A percentile compares a stretch with the other conserved stretches of the same genome.
Evolutionary conservation across 2,329 filamentous ascomycete species (phyloP).

Genomic region (Trichoderma koningiopsis): DNA sequence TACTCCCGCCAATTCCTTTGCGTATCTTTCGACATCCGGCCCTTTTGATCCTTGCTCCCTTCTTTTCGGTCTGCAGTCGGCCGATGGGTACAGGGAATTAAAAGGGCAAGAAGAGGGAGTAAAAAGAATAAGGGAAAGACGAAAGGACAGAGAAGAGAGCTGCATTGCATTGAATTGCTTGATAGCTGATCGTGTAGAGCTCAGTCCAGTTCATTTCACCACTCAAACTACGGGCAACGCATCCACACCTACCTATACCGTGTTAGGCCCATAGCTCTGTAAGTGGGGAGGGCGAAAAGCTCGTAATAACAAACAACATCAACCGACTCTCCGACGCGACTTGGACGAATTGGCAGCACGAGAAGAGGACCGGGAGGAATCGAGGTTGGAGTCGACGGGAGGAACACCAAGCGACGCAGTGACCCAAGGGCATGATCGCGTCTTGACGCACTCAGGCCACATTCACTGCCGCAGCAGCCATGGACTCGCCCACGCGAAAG

Average conservation of each 20-base stretch:
- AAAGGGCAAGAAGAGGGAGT: background rate
- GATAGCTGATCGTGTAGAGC: background rate
- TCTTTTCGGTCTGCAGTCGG: background rate
- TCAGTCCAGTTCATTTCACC: background rate
- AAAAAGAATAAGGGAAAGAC: background rate
- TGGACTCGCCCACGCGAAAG: constrained; percentile 46
- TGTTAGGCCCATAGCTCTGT: background rate
- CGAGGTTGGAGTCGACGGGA: background rate
- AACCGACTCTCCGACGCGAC: constrained; percentile 5
- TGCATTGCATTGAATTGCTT: background rate
- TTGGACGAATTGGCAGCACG: background rate
- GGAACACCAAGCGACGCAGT: background rate
- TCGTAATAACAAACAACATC: background rate
- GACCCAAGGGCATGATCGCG: background rate
- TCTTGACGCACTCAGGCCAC: background rate
- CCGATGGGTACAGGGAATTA: background rate
- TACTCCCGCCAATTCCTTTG: background rate
- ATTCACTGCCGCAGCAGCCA: constrained; percentile 27
- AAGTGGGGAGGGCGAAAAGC: constrained; percentile 19
- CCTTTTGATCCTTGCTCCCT: background rate
- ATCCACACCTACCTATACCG: background rate
- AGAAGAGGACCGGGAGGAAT: background rate
- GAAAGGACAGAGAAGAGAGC: background rate
- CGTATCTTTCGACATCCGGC: background rate
- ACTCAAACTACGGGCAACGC: background rate